Percentiles rank a stretch among this genome's conserved stretches.
These are phyloP conservation scores for Cryptosporidium xiaoi DNA, from an alignment of 169 alveolate genomes.

Conservation along the genomic window DNA sequence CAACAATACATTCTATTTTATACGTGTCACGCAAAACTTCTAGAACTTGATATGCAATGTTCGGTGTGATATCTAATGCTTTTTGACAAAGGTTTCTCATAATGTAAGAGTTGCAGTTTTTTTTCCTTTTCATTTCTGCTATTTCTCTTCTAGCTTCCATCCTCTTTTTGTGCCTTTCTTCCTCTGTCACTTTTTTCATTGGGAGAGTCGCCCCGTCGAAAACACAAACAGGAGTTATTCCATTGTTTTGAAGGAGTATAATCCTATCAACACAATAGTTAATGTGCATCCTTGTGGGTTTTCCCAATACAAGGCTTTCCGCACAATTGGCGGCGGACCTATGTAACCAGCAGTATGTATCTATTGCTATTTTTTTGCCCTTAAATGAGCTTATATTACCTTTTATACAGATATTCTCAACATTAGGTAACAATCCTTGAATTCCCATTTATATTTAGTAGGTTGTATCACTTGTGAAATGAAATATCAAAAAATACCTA, in stretches of 20 bases:
- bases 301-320: conserved; percentile 60
- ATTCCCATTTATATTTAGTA: conserved; percentile 40
- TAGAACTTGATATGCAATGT: conserved; percentile 84
- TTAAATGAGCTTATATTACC: conserved; percentile 26
- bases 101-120: conserved; percentile 80
- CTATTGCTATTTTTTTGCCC: conserved; percentile 65
- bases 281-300: conserved; percentile 48
- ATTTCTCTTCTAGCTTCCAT: conserved; percentile 78
- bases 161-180: conserved; percentile 79
- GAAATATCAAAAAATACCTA: no score
- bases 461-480: no score
- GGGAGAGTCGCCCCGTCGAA: conserved; percentile 85
- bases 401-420: conserved; percentile 15
- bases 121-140: conserved; percentile 46
- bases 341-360: conserved; percentile 69
- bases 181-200: conserved; percentile 83
- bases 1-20: conserved; percentile 89
- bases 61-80: conserved; percentile 81
- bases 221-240: conserved; percentile 83
- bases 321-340: conserved; percentile 72
- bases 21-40: conserved; percentile 81
- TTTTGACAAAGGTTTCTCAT: conserved; percentile 80
- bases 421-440: conserved; percentile 63
- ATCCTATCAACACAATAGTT: conserved; percentile 66
- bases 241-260: conserved; percentile 77